Evolutionary conservation across 1,139 yeast genomes (phyloP).

Genomic region (Saccharomyces hybrid): DNA sequence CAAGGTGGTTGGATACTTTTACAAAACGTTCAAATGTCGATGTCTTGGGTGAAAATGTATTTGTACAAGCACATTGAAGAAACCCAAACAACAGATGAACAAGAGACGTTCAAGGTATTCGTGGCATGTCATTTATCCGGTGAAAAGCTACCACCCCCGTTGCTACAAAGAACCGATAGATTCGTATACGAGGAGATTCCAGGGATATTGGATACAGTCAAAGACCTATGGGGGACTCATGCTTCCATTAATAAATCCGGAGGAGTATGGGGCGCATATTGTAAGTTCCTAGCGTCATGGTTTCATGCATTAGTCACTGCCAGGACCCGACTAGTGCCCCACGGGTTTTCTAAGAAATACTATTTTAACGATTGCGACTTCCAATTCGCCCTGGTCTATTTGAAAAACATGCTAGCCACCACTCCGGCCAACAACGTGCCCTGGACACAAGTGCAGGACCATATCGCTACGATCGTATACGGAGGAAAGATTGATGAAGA

Average conservation of each 20-base stretch:
- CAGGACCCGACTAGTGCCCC: constrained; percentile 50
- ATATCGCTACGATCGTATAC: constrained; percentile 53
- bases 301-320: constrained; percentile 58
- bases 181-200: constrained; percentile 46
- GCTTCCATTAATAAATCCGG: constrained; percentile 18
- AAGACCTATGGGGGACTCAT: constrained; percentile 32
- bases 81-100: neutral
- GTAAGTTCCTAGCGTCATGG: constrained; percentile 59
- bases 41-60: constrained; percentile 47
- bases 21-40: constrained; percentile 76
- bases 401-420: constrained; percentile 14
- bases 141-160: constrained; percentile 42
- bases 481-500: constrained; percentile 62
- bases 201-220: constrained; percentile 47
- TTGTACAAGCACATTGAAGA: constrained; percentile 13
- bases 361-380: constrained; percentile 76
- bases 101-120: neutral
- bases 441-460: constrained; percentile 47
- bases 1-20: constrained; percentile 62
- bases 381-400: constrained; percentile 36
- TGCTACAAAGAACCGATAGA: constrained; percentile 34
- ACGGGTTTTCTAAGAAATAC: constrained; percentile 53
- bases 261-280: constrained; percentile 40
- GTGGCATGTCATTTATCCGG: constrained; percentile 14
- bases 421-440: constrained; percentile 35